Base-by-base conservation (phyloP, 805 yeast genomes). In the Wickerhamiella qilinensis region DNA sequence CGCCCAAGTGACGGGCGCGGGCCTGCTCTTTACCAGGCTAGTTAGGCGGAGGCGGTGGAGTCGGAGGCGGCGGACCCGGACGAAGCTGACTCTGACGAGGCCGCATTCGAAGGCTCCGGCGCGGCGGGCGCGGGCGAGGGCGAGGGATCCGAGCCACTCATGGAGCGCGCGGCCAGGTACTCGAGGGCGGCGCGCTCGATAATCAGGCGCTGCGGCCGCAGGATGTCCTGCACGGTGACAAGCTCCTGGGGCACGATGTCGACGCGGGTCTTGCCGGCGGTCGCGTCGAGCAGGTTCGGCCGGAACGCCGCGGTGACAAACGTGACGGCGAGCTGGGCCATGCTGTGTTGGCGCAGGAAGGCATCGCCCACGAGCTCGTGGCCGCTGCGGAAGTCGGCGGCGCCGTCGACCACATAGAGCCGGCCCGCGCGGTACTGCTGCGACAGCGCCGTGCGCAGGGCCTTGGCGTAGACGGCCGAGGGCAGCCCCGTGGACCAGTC, bases 401-500 rank as follows among this genome's bases (percentile, higher is more conserved):
- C 55, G 15, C 60, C 63, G 15, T 91, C 94, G 42, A 88, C 62
- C 17, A 91, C 69, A 43, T 63, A 70, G 41, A 91, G 59, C 41
- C 67, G 73, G 5, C 94, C 95, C 33, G 67, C 65, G 54, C 77
- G 73, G 62, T 82, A 91, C 47, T 75, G 80, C 45, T 75, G 75
- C 52, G 93, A 76, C 44, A 91, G 66, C 2, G 96, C 96, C 33
- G 77, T 71, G 54, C 82, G 73, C 50, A 81, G 63, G 12, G 96
- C 97, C 43, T 65, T 59, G 35, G 74, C 64, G 59, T 88, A 91
- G 11, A 79, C 68, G 55, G 82, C 76, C 27, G 55, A 54, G 18
- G 93, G 93, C 48, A 91, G 66, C 9, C 68, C 73, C 2, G 95
- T 78, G 21, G 85, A 69, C 69, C 77, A 75, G 57, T 88, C 94